Conservation (phyloP, 2,329 filamentous ascomycete genomes). For the Colletotrichum godetiae region DNA sequence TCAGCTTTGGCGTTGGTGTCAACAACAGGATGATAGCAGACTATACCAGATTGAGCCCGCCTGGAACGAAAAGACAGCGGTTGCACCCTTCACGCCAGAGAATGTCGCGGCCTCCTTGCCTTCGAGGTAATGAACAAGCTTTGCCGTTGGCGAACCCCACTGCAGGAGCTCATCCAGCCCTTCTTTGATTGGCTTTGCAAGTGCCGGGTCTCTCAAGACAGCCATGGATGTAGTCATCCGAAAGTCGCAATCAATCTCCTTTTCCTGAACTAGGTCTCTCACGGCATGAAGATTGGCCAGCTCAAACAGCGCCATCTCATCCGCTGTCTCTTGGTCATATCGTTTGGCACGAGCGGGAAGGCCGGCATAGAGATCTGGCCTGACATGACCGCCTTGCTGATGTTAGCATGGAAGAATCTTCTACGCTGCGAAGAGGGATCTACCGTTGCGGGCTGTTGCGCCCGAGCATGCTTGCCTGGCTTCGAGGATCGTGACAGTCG, state of each 20-base stretch:
- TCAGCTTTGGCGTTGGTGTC: neutral
- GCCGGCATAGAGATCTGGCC: constrained; percentile 27
- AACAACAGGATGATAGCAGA: neutral
- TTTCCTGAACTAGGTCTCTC: constrained; percentile 21
- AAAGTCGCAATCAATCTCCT: constrained; percentile 34
- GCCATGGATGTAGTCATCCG: constrained; percentile 25
- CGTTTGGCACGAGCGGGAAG: constrained; percentile 13
- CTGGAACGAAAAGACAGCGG: constrained; percentile 45
- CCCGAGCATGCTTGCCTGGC: constrained; percentile 34
- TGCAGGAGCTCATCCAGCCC: constrained; percentile 27
- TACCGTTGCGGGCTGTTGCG: constrained; percentile 34
- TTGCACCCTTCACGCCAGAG: constrained; percentile 50
- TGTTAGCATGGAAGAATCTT: neutral
- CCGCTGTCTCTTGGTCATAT: constrained; percentile 38
- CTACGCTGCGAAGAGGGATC: no score
- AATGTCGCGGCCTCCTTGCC: constrained; percentile 43
- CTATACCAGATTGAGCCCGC: constrained; percentile 52
- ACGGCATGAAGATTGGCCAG: constrained; percentile 31
- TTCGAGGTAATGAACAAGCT: constrained; percentile 26
- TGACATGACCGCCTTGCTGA: constrained; percentile 27
- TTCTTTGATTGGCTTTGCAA: constrained; percentile 38
- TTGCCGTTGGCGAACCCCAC: constrained; percentile 19
- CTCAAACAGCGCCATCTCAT: constrained; percentile 40
- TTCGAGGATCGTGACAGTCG: constrained; percentile 31
- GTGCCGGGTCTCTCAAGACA: constrained; percentile 10